Percentiles rank a stretch among this genome's conserved stretches.
Evolutionary conservation across 169 alveolate genomes (phyloP).

Genomic region (Cyclospora cayetanensis): DNA sequence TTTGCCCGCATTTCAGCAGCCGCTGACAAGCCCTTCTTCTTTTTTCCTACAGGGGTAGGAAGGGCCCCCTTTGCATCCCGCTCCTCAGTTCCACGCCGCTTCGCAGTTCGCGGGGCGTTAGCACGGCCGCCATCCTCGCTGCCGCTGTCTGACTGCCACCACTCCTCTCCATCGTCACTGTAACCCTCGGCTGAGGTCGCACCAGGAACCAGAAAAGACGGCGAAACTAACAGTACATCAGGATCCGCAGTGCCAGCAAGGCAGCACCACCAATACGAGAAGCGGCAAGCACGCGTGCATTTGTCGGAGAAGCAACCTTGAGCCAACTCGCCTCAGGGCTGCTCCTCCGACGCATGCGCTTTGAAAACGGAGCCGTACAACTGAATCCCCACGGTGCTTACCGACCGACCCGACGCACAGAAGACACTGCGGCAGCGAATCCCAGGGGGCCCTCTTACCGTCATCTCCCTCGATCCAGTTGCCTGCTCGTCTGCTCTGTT

Average conservation of each 20-base stretch:
- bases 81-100: background rate
- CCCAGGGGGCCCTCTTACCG: too few relatives aligned
- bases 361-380: too few relatives aligned
- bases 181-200: slow-evolving; percentile 43
- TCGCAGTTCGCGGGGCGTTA: background rate
- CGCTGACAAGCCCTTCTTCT: background rate
- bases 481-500: slow-evolving; percentile 50
- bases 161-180: slow-evolving; percentile 72
- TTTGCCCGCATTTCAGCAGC: slow-evolving; percentile 53
- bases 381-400: too few relatives aligned
- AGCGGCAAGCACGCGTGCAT: too few relatives aligned
- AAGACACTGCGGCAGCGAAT: too few relatives aligned
- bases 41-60: slow-evolving; percentile 1
- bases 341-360: too few relatives aligned
- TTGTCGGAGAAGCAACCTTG: too few relatives aligned
- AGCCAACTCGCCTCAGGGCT: too few relatives aligned
- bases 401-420: too few relatives aligned
- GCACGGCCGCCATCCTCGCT: background rate
- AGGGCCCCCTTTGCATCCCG: background rate
- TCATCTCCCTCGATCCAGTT: slow-evolving; percentile 60
- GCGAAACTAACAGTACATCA: background rate
- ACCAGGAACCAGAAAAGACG: background rate
- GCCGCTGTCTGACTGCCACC: slow-evolving; percentile 61
- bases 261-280: background rate
- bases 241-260: background rate